phyloP scores from a whole-genome alignment of 2,329 filamentous ascomycete species.

The Lasiodiplodia sp. region DNA sequence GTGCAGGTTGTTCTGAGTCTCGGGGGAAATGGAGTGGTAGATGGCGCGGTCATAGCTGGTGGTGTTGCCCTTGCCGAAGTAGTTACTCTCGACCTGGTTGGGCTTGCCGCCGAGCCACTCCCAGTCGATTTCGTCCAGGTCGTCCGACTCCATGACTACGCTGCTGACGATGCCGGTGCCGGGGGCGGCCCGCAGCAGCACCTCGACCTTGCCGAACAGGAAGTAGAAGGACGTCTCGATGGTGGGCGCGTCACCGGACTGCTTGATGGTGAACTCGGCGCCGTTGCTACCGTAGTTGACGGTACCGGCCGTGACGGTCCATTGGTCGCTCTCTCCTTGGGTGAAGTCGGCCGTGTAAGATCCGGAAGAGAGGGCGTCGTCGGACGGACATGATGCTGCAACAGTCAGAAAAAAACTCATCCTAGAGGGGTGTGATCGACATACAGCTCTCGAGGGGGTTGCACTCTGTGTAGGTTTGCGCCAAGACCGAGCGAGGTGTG shows the following conservation, averaged over 20 bases:
- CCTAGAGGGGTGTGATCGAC: not conserved
- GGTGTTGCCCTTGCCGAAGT: constrained; percentile 73
- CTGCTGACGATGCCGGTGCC: constrained; percentile 77
- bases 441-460: constrained; percentile 37
- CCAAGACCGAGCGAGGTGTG: constrained; percentile 28
- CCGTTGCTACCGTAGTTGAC: constrained; percentile 50
- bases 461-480: constrained; percentile 47
- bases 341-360: constrained; percentile 46
- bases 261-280: constrained; percentile 52
- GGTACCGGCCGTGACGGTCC: constrained; percentile 33
- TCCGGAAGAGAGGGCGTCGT: constrained; percentile 41
- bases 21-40: constrained; percentile 59
- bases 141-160: constrained; percentile 79
- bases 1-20: constrained; percentile 61
- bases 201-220: constrained; percentile 78
- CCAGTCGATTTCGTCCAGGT: constrained; percentile 83
- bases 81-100: constrained; percentile 71
- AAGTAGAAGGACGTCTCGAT: constrained; percentile 79
- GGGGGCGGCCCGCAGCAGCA: constrained; percentile 73
- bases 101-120: constrained; percentile 74
- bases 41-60: constrained; percentile 69
- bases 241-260: constrained; percentile 59
- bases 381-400: constrained; percentile 39
- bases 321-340: constrained; percentile 36
- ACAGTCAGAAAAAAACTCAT: constrained; percentile 32